Evolutionary conservation across 106 monocot species (phyloP), one percentile per base, ranked within the genome.

Genomic region (Dendrobium nobile): DNA sequence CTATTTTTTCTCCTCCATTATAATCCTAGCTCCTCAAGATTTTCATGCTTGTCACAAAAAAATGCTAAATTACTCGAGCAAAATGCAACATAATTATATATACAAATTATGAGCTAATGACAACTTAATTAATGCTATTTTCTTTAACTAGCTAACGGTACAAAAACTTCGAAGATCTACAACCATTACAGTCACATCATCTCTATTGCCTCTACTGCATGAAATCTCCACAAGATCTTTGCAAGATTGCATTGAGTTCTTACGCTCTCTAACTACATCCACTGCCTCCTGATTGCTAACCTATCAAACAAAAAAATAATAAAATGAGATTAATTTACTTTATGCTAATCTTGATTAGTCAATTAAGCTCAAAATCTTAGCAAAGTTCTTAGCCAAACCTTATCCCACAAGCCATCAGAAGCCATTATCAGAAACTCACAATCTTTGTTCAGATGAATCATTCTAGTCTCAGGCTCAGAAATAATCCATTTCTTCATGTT

Each of bases 171-270:
- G 85, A 41, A 95, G 89, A 41, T 89, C 84, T 1, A 95, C 79
- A 77, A 95, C 84, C 91, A 95, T 89, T 27, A 93, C 88, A 4
- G 95, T 93, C n/a, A 91, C 81, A 64, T 95, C 95, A 81, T 95
- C 95, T 75, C 84, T 86, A 76, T 78, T 77, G 11, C 88, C 93
- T 51, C 95, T 91, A 43, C 77, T 81, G 48, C 82, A 77, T 40
- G 95, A 84, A 1, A 89, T 67, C 8, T 86, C 92, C 11, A 87
- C 85, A 8, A 95, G 87, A 1, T 78, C 82, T 82, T 81, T 87
- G 86, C 95, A 95, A 7, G 93, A 75, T 26, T 87, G 54, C 56
- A 82, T 79, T 8, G 73, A 51, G 22, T 61, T 77, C 9, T 65
- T 65, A 22, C 73, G 79, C 54, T 44, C 70, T 31, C 48, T 9